phyloP scores from a whole-genome alignment of 768 basidiomycete species.

The Serendipita sp. region DNA sequence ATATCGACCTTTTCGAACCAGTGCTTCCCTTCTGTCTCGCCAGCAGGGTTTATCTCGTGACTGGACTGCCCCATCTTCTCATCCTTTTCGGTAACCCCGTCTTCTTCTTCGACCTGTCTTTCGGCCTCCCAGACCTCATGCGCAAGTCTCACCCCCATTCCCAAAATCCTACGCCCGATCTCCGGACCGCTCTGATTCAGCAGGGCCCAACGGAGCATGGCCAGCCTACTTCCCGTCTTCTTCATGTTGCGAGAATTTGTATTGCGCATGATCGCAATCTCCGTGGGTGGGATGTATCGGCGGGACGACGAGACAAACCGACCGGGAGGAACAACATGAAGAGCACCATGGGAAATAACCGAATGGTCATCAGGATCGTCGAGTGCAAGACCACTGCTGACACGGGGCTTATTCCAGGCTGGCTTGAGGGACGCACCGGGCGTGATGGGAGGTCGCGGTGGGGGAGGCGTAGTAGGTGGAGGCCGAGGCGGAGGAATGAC shows the following conservation, averaged over 20 bases:
- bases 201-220: conserved; percentile 1
- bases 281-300: neutral
- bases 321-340: neutral
- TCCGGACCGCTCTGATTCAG: neutral
- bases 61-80: neutral
- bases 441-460: neutral
- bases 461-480: neutral
- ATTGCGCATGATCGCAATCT: neutral
- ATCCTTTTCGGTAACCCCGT: neutral
- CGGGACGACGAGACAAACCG: neutral
- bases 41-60: neutral
- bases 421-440: neutral
- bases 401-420: neutral
- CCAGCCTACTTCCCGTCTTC: neutral
- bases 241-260: neutral
- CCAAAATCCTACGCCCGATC: neutral
- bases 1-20: neutral
- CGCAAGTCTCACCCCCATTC: neutral
- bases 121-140: conserved; percentile 4
- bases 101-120: neutral
- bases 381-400: neutral
- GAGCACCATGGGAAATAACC: neutral
- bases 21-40: neutral
- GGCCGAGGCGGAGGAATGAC: neutral
- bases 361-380: neutral